Base-by-base conservation (phyloP, 306 rosid species). In the Echinosophora koreensis region DNA sequence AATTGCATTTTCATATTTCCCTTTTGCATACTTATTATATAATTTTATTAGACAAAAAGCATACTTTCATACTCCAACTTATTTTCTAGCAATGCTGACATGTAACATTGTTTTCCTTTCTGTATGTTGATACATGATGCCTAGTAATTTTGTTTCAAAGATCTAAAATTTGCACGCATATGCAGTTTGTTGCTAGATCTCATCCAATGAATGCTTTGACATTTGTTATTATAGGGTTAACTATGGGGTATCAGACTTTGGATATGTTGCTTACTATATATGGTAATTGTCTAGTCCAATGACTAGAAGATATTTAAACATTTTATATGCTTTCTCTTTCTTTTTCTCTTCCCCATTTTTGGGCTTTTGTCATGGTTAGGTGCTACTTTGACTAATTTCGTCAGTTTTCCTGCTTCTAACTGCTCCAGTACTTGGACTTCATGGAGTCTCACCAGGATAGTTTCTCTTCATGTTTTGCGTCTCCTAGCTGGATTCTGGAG, bases 151-250 rank as follows among this genome's bases (percentile, higher is more conserved):
- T 49, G 57, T 22, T 22, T 22, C 0, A 22, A 22, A 22, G 22
- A 22, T 22, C 0, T 22, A 1, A 22, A 22, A 22, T 22, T 22
- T 22, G 22, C 22, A 22, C 0, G 28, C 56, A 2, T 58, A 34
- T 68, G 83, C 88, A 95, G 96, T 95, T 92, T 81, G 93, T 92
- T 71, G 97, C 97, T 73, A 97, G 93, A 74, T 88, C 97, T 81
- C 97, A 95, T 77, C 97, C 98, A 13, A 84, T 95, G 54, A 95
- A 92, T 79, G 97, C 98, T 71, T 44, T 95, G 81, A 93, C 97
- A 52, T 95, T 95, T 82, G 97, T 92, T 81, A 77, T 92, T 37
- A 95, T 51, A 97, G 97, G 51, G 89, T 95, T 67, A 92, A 90
- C 77, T 92, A 92, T 50, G 97, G 98, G 76, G 97, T 90, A 59